A percentile compares a stretch with the other conserved stretches of the same genome.
phyloP scores from a whole-genome alignment of 306 rosid species.

The Trichosanthes truncata region DNA sequence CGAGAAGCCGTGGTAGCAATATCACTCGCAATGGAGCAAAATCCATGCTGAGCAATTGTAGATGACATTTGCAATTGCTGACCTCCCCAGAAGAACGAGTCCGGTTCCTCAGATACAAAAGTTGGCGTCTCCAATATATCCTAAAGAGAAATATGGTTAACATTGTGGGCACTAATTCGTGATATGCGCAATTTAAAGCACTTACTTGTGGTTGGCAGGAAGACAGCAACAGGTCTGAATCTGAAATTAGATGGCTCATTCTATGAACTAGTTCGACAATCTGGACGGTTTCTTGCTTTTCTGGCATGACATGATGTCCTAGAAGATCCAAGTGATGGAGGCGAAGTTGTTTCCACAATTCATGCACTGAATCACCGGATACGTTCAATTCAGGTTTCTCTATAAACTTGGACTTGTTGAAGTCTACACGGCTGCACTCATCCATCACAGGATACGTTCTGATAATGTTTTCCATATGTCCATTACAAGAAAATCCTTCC shows the following conservation, averaged over 20 bases:
- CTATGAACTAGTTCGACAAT: slow-evolving; percentile 44
- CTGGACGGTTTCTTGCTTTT: slow-evolving; percentile 32
- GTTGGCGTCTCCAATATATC: slow-evolving; percentile 46
- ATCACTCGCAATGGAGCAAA: slow-evolving; percentile 50
- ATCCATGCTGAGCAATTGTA: slow-evolving; percentile 62
- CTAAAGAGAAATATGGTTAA: slow-evolving; percentile 26
- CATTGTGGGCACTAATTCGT: slow-evolving; percentile 8
- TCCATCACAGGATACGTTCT: slow-evolving; percentile 33
- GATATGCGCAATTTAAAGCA: not conserved
- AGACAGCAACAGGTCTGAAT: slow-evolving; percentile 49
- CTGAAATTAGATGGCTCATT: slow-evolving; percentile 61
- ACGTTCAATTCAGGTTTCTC: slow-evolving; percentile 25
- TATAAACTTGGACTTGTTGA: slow-evolving; percentile 15
- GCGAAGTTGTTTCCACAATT: slow-evolving; percentile 56
- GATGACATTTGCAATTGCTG: slow-evolving; percentile 55
- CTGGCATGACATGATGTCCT: slow-evolving; percentile 36
- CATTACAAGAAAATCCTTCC: slow-evolving; percentile 31
- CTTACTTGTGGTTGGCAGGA: slow-evolving; percentile 48
- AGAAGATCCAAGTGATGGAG: slow-evolving; percentile 36
- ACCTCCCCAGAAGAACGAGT: slow-evolving; percentile 36
- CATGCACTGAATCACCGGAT: slow-evolving; percentile 33
- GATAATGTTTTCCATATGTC: slow-evolving; percentile 25
- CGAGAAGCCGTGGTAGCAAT: slow-evolving; percentile 40
- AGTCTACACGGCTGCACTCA: slow-evolving; percentile 50
- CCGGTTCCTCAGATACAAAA: slow-evolving; percentile 35